phyloP scores from a whole-genome alignment of 2,329 filamentous ascomycete genomes.

The Neofusicoccum parvum region DNA sequence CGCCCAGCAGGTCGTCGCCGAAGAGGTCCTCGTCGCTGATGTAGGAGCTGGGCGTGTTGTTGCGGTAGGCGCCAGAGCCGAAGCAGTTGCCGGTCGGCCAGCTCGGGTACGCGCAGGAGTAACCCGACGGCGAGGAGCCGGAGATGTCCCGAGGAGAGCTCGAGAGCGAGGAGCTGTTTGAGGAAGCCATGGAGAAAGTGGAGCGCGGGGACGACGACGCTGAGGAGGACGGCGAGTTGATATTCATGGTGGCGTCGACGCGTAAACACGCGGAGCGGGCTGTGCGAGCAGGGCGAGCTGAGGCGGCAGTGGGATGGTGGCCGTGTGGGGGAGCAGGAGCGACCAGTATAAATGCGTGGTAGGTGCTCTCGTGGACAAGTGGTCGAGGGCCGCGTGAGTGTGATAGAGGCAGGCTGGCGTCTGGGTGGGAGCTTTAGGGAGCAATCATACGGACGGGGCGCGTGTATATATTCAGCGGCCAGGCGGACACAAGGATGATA shows the following conservation, averaged over 20 bases:
- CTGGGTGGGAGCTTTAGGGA: background rate
- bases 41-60: slow-evolving; percentile 42
- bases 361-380: background rate
- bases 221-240: slow-evolving; percentile 7
- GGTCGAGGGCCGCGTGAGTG: slow-evolving; percentile 8
- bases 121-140: slow-evolving; percentile 29
- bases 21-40: slow-evolving; percentile 47
- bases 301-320: background rate
- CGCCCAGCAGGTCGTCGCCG: slow-evolving; percentile 39
- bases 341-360: slow-evolving; percentile 7
- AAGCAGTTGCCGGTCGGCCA: slow-evolving; percentile 43
- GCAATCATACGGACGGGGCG: slow-evolving; percentile 12
- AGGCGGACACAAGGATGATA: background rate
- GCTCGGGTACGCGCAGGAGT: slow-evolving; percentile 43
- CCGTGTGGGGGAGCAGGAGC: background rate
- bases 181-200: slow-evolving; percentile 38
- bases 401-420: slow-evolving; percentile 3
- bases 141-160: slow-evolving; percentile 25
- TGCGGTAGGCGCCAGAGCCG: slow-evolving; percentile 28
- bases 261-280: background rate
- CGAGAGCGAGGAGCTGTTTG: slow-evolving; percentile 34
- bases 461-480: slow-evolving; percentile 9
- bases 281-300: background rate
- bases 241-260: slow-evolving; percentile 12
- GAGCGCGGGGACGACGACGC: slow-evolving; percentile 42